Evolutionary conservation across 805 yeast species (phyloP), one percentile per base, ranked within the genome.

Genomic region (Wickerhamiella musiphila): DNA sequence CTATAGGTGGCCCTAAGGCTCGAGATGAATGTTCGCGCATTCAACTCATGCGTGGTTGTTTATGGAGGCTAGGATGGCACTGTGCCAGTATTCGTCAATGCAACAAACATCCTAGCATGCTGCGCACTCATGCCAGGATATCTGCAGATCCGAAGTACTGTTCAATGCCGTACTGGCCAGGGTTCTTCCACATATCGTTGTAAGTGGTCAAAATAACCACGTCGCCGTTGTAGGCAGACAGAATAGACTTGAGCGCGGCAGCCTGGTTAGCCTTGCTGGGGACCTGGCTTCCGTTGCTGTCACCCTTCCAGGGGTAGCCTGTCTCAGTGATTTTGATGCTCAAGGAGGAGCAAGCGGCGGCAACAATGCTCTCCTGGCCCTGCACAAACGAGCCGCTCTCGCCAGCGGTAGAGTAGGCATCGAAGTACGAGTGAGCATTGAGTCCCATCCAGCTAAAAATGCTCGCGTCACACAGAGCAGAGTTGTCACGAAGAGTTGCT

Each of bases 341-440:
- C 52, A 64, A 59, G 36, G 59, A 56, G 18, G 66, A 58, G 59
- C 94, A 83, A 28, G 62, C 56, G 11, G 53, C 54, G 42, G 64
- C 54, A 17, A 73, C 73, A 35, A 73, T 49, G 15, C 46, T 52
- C 39, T 69, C 59, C 57, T 84, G 92, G 20, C 70, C 69, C 31
- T 59, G 53, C 27, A 79, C 70, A 45, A 78, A 84, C 6, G 59
- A 28, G 28, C 94, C 94, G 3, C 94, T 71, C 25, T 67, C 60
- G 18, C 55, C 57, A 20, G 95, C 86, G 37, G 65, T 48, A 33
- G 73, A 57, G 41, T 55, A 55, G 4, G 65, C 46, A 51, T 82
- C 78, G 52, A 83, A 84, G 60, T 79, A 84, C 4, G 94, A 66
- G 53, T 84, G 72, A 17, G 93, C 70, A 53, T 84, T 83, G 44